A percentile compares a stretch with the other conserved stretches of the same genome.
phyloP scores from a whole-genome alignment of 179 eudicot species.

The Spergularia azorica region DNA sequence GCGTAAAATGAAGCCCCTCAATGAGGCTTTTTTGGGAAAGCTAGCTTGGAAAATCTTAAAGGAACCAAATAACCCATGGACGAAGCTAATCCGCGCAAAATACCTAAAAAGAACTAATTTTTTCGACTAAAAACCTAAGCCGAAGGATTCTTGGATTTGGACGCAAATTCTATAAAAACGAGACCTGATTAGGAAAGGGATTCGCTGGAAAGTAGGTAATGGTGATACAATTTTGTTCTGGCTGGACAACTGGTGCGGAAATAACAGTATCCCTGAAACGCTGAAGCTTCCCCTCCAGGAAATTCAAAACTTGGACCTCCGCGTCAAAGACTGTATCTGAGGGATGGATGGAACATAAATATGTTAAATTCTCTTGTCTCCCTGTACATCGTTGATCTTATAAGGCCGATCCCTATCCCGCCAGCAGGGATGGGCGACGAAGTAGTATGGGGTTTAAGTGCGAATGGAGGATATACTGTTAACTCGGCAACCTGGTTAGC shows the following conservation, averaged over 20 bases:
- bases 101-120: background rate
- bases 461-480: too few species aligned
- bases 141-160: background rate
- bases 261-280: too few species aligned
- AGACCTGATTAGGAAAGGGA: background rate
- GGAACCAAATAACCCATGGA: background rate
- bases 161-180: background rate
- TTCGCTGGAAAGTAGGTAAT: background rate
- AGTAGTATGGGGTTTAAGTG: too few species aligned
- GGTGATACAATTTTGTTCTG: background rate
- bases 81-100: background rate
- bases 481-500: too few species aligned
- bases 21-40: background rate
- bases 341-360: too few species aligned
- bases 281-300: too few species aligned
- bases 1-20: background rate
- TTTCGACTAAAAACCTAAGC: background rate
- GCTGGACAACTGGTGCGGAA: background rate
- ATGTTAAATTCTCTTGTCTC: too few species aligned
- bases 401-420: too few species aligned
- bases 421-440: too few species aligned
- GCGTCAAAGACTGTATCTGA: too few species aligned
- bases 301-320: too few species aligned
- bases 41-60: background rate
- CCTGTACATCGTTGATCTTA: too few species aligned